phyloP scores from a whole-genome alignment of 352 stramenopile species.

The Globisporangium apiculatum region DNA sequence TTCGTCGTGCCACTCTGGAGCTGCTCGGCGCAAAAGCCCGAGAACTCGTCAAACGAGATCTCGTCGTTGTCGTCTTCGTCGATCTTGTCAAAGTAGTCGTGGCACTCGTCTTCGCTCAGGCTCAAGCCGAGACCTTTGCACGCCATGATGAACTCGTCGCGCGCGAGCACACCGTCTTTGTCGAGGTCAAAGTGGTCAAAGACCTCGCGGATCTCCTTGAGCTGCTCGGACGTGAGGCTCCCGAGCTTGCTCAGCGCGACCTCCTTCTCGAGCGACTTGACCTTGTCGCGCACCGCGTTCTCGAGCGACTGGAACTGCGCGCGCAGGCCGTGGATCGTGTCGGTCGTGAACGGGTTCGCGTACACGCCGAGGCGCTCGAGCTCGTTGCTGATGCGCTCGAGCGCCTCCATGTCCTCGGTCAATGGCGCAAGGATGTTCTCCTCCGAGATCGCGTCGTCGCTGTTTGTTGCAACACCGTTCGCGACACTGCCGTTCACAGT shows the following conservation, averaged over 20 bases:
- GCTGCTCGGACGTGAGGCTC: conserved; percentile 76
- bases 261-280: conserved; percentile 88
- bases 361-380: conserved; percentile 81
- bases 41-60: conserved; percentile 81
- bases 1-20: conserved; percentile 80
- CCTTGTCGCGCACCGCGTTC: conserved; percentile 67
- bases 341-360: conserved; percentile 85
- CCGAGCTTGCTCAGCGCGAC: conserved; percentile 78
- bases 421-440: conserved; percentile 37
- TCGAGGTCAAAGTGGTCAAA: conserved; percentile 90
- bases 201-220: conserved; percentile 86
- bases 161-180: conserved; percentile 76
- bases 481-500: conserved; percentile 5
- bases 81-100: conserved; percentile 85
- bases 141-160: conserved; percentile 89
- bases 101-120: conserved; percentile 84
- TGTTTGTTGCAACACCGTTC: background rate
- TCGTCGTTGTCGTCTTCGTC: conserved; percentile 80
- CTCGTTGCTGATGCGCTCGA: conserved; percentile 80
- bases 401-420: conserved; percentile 71
- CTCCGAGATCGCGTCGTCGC: background rate
- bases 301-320: conserved; percentile 81
- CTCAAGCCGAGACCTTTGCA: conserved; percentile 84
- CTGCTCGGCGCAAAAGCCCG: conserved; percentile 84
- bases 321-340: conserved; percentile 86